Percentiles rank a stretch among this genome's conserved stretches.
phyloP scores from a whole-genome alignment of 2,329 filamentous ascomycete species.

The Nemania bipapillata region DNA sequence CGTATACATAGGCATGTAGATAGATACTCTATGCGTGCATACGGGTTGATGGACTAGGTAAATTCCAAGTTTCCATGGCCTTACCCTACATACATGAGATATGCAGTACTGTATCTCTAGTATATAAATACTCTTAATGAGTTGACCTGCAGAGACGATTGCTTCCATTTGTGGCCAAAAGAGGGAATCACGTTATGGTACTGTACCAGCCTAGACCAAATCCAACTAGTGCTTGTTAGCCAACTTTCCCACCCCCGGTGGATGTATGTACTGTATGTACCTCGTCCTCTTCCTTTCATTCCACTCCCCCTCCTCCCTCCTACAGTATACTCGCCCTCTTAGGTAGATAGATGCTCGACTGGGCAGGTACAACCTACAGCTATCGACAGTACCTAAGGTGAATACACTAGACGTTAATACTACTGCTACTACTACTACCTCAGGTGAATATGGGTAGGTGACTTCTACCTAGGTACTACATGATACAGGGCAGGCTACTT shows the following conservation, averaged over 20 bases:
- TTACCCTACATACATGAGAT: background rate
- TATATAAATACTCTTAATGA: background rate
- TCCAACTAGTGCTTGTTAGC: background rate
- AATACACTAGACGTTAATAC: too few relatives aligned
- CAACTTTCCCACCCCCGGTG: too few relatives aligned
- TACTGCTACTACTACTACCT: too few relatives aligned
- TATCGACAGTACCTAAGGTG: too few relatives aligned
- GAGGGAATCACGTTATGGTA: background rate
- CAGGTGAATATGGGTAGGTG: too few relatives aligned
- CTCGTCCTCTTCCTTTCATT: too few relatives aligned
- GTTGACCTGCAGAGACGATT: background rate
- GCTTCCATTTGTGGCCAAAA: background rate
- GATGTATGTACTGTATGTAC: too few relatives aligned
- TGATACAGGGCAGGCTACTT: too few relatives aligned
- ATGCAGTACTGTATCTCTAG: background rate
- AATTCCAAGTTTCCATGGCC: background rate
- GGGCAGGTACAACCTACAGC: background rate
- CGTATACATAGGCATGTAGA: constrained; percentile 2
- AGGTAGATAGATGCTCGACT: too few relatives aligned
- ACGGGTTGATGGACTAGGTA: background rate
- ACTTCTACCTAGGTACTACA: too few relatives aligned
- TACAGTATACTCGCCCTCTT: background rate
- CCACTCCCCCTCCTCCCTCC: too few relatives aligned
- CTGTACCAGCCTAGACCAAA: background rate
- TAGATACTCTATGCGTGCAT: background rate